These are phyloP conservation scores for Poteriospumella lacustris DNA, from an alignment of 108 stramenopile species.

Conservation along the genomic window DNA sequence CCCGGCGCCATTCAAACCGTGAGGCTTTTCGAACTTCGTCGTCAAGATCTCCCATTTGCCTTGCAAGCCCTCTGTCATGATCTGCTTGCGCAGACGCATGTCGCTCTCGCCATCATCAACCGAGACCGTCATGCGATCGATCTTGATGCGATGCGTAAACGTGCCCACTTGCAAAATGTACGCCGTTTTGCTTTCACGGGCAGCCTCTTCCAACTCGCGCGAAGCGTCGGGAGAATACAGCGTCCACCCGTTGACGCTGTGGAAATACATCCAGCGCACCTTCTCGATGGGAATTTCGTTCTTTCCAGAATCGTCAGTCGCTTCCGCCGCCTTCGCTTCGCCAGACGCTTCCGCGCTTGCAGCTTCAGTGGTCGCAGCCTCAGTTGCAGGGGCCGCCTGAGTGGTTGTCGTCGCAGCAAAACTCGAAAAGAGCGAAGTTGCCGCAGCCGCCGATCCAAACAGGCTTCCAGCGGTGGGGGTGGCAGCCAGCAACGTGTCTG, in stretches of 20 bases:
- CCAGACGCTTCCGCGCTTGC: not conserved
- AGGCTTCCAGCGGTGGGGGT: too few relatives aligned
- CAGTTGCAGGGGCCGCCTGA: not conserved
- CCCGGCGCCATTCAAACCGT: not conserved
- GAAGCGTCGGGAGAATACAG: slow-evolving; percentile 11
- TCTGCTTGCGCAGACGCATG: slow-evolving; percentile 30
- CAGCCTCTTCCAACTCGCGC: slow-evolving; percentile 1
- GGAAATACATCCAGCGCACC: slow-evolving; percentile 1
- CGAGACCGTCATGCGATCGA: not conserved
- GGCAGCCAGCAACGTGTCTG: too few relatives aligned
- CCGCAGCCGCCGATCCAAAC: too few relatives aligned
- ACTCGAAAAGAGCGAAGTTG: too few relatives aligned
- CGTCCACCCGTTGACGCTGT: not conserved
- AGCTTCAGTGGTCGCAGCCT: not conserved
- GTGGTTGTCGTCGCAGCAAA: not conserved
- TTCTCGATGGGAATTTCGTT: slow-evolving; percentile 1
- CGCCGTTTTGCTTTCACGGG: not conserved
- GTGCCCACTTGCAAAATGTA: not conserved
- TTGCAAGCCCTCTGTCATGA: slow-evolving; percentile 22
- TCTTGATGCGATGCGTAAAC: not conserved
- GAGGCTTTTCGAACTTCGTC: slow-evolving; percentile 25
- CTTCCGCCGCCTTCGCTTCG: not conserved
- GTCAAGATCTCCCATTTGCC: slow-evolving; percentile 32
- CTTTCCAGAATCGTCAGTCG: not conserved
- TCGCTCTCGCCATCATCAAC: too few relatives aligned